A percentile compares a stretch with the other conserved stretches of the same genome.
Evolutionary conservation across 2,329 filamentous ascomycete species (phyloP).

Genomic region (Monosporascus ibericus): DNA sequence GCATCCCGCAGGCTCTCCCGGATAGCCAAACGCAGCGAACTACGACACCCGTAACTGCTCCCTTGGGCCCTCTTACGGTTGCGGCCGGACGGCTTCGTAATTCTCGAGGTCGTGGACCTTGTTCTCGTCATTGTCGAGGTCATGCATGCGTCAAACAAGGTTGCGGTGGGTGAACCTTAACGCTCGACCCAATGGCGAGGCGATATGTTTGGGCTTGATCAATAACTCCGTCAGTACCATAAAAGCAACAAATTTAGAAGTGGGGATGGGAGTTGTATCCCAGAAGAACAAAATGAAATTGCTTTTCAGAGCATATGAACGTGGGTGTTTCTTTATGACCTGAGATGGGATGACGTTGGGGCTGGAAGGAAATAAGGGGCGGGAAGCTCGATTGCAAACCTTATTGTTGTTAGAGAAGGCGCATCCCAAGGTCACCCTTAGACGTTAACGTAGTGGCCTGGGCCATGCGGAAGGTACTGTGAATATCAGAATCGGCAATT

Average conservation of each 20-base stretch:
- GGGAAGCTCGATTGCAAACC: background rate
- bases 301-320: background rate
- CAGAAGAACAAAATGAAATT: too few species aligned
- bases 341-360: background rate
- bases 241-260: too few species aligned
- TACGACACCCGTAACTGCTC: conserved; percentile 7
- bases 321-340: background rate
- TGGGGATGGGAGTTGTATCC: too few species aligned
- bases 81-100: background rate
- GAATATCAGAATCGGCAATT: background rate
- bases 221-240: too few species aligned
- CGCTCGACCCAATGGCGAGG: too few species aligned
- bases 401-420: background rate
- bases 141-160: too few species aligned
- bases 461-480: background rate
- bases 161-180: too few species aligned
- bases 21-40: conserved; percentile 12
- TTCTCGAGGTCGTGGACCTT: too few species aligned
- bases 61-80: background rate
- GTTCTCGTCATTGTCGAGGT: too few species aligned
- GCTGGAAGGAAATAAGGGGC: background rate
- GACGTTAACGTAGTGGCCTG: background rate
- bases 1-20: conserved; percentile 5
- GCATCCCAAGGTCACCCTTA: too few species aligned
- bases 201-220: too few species aligned